phyloP scores from a whole-genome alignment of 2,329 filamentous ascomycete genomes.

The Pyrenophora teres region DNA sequence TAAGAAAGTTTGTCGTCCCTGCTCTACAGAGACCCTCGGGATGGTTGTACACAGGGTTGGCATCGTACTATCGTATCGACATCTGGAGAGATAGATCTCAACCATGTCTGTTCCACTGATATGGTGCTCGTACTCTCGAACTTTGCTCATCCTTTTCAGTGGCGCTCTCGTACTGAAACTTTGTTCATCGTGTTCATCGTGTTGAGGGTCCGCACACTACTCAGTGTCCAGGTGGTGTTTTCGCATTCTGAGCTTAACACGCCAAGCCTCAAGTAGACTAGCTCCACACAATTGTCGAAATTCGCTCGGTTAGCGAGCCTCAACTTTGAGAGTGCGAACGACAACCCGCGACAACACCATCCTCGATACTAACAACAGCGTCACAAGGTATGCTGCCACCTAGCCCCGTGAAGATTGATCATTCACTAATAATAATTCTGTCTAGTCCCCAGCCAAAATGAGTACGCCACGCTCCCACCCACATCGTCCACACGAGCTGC shows the following conservation, averaged over 20 bases:
- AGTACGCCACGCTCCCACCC: conserved; percentile 53
- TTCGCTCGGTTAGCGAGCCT: conserved; percentile 15
- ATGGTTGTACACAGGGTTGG: too few relatives aligned
- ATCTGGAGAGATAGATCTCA: too few relatives aligned
- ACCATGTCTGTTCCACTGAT: too few relatives aligned
- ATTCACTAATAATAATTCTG: conserved; percentile 27
- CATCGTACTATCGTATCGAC: too few relatives aligned
- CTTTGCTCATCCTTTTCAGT: not conserved
- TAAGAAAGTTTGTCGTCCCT: too few relatives aligned
- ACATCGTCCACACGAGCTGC: conserved; percentile 32
- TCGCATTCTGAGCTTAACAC: not conserved
- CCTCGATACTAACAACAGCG: conserved; percentile 46
- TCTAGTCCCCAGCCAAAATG: conserved; percentile 60
- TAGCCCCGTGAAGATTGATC: not conserved
- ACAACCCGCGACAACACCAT: conserved; percentile 29
- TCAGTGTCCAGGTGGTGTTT: not conserved
- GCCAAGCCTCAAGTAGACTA: conserved; percentile 12
- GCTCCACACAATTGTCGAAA: conserved; percentile 16
- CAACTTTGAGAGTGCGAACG: conserved; percentile 7
- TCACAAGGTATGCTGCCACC: conserved; percentile 39
- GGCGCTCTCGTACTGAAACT: too few relatives aligned
- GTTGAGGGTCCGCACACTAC: not conserved
- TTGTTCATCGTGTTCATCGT: not conserved
- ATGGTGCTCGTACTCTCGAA: not conserved
- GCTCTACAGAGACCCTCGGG: too few relatives aligned